Evolutionary conservation across 345 rosid genomes (phyloP), one percentile per base, ranked within the genome.

Genomic region (Turritis glabra): DNA sequence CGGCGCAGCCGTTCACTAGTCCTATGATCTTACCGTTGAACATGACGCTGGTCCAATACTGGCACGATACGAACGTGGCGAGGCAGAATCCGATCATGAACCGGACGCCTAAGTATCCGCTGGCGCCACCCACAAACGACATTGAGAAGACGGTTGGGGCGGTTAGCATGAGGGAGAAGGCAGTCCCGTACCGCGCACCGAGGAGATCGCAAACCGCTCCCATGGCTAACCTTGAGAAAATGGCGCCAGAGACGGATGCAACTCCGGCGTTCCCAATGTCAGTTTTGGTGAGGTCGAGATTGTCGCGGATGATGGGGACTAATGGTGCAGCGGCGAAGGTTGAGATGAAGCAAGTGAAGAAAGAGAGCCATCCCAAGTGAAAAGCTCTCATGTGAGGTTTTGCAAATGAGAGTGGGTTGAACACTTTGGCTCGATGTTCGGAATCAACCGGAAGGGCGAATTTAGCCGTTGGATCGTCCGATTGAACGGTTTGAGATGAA

Each of bases 41-140:
- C 97, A 92, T 90, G 10, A 88, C 85, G 64, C 90, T 90, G 82
- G 88, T 92, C 97, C 97, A 92, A 35, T 87, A 92, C 77, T 88
- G 92, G 75, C 94, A 90, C 0, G 97, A 90, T 37, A 92, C 94
- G 26, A 92, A 92, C 4, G 97, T 90, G 23, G 97, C 96, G 0
- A 92, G 89, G 44, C 90, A 90, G 78, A 90, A 92, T 7, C 96
- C 96, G 37, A 92, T 92, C 96, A 92, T 88, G 82, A 92, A 92
- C 58, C 96, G 76, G 21, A 88, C 89, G 1, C 88, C 81, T 12
- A 90, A 71, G 73, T 88, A 90, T 0, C 96, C 89, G 1, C 84
- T 78, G 0, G 98, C 88, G 2, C 59, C 33, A 4, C 84, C 40
- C n/a, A 86, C 87, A 29, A 90, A 81, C 15, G 96, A 84, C 94